These are phyloP conservation scores for Kodamaea ohmeri DNA, from an alignment of 1,139 yeast species.

Conservation along the genomic window DNA sequence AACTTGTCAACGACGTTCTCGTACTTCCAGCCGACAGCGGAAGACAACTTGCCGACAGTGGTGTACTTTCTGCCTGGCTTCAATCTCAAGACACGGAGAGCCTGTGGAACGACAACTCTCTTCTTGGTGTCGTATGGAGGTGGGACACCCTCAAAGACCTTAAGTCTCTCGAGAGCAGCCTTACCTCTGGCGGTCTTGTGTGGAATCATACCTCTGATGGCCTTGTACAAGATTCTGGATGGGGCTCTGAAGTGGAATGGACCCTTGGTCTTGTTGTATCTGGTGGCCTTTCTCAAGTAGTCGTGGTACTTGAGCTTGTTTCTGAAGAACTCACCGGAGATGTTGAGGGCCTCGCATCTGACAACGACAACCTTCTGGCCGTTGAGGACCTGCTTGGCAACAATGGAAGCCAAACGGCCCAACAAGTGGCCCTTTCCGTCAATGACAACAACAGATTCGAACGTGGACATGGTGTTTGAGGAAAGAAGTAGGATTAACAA, in stretches of 20 bases:
- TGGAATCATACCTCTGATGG: slow-evolving; percentile 98
- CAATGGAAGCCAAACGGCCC: slow-evolving; percentile 99
- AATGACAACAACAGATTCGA: slow-evolving; percentile 95
- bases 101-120: slow-evolving; percentile 99
- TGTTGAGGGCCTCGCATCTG: slow-evolving; percentile 97
- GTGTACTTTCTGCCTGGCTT: slow-evolving; percentile 99
- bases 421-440: slow-evolving; percentile 99
- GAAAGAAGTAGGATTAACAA: slow-evolving; percentile 9
- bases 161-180: slow-evolving; percentile 98
- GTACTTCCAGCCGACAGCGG: slow-evolving; percentile 99
- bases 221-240: slow-evolving; percentile 99
- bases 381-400: slow-evolving; percentile 96
- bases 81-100: slow-evolving; percentile 98
- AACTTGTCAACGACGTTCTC: slow-evolving; percentile 95
- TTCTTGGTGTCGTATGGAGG: slow-evolving; percentile 99
- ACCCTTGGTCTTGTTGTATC: slow-evolving; percentile 98
- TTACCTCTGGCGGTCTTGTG: slow-evolving; percentile 99
- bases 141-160: slow-evolving; percentile 99
- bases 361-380: slow-evolving; percentile 98
- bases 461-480: slow-evolving; percentile 67
- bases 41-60: slow-evolving; percentile 93
- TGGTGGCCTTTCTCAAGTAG: slow-evolving; percentile 98
- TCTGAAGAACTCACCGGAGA: slow-evolving; percentile 99
- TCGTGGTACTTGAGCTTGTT: slow-evolving; percentile 99
- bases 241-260: slow-evolving; percentile 99